Evolutionary conservation across 2,329 filamentous ascomycete species (phyloP), one percentile per base, ranked within the genome.

Genomic region (Colletotrichum noveboracense): DNA sequence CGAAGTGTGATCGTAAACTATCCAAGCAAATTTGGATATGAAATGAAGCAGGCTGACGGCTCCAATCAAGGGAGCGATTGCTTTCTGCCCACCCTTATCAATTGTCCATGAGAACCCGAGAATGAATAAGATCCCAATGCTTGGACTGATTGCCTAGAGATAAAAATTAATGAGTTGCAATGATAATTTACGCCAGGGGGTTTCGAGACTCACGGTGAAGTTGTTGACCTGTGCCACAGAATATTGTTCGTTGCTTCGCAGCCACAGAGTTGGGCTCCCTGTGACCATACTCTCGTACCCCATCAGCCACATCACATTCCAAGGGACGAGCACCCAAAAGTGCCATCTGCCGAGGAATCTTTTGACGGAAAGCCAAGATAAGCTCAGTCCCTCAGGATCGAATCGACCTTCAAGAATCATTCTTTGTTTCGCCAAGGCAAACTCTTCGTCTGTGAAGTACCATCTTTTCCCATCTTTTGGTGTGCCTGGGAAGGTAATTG

Each of bases 291-390:
- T 34, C 18, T 66, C 48, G 24, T 77, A 75, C 6, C 75, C 77
- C 38, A 75, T 66, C 38, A 70, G 67, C 65, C 61, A 78, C 26
- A 55, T 12, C 13, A 78, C 60, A 64, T 71, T 78, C 75, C 72
- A 77, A 21, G 76, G 75, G 5, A 77, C 72, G 21, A 78, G 62
- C 12, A 74, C 61, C 75, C 75, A 78, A 24, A 77, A 74, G 58
- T 77, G 77, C 72, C 70, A 74, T 3, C 72, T 52, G 1, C 66
- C 69, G 10, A 77, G 36, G 48, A 78, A 66, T n/a, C 28, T 30
- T 52, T 28, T 62, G 32, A 14, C 48, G 18, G 30, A 60, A 34
- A 21, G 65, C 14, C n/a, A 26, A 16, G 68, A 70, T 16, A 70
- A 34, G 8, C 18, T 36, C 21, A 64, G 3, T 12, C 71, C 68